These are phyloP conservation scores for Citrus australasica DNA, from an alignment of 345 rosid species.

Conservation along the genomic window DNA sequence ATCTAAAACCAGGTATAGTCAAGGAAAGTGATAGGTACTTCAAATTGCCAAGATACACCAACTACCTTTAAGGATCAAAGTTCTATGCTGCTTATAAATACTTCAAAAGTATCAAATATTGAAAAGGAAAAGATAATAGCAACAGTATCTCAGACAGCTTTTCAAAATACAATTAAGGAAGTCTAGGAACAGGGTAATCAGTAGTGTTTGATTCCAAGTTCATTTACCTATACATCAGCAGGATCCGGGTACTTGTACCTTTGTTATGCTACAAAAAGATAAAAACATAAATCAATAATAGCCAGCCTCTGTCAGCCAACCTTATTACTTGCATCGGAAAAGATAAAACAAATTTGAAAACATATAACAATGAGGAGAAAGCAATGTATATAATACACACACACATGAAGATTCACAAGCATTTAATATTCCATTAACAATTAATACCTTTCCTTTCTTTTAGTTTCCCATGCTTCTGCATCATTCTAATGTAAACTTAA, in stretches of 20 bases:
- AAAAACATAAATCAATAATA: not conserved
- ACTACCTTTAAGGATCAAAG: not conserved
- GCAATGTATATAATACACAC: too few relatives aligned
- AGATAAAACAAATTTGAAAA: not conserved
- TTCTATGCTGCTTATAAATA: not conserved
- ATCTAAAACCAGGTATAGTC: slow-evolving; percentile 3
- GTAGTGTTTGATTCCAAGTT: not conserved
- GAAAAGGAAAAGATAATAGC: not conserved
- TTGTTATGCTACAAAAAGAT: slow-evolving; percentile 36
- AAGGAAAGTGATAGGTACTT: not conserved
- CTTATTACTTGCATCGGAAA: not conserved
- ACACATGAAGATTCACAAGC: not conserved
- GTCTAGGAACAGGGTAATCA: not conserved
- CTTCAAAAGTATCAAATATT: not conserved
- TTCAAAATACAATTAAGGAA: not conserved
- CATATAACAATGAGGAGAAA: not conserved
- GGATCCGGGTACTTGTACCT: slow-evolving; percentile 43
- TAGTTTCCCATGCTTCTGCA: not conserved
- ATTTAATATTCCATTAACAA: not conserved
- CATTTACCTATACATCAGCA: slow-evolving; percentile 48
- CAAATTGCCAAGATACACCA: not conserved
- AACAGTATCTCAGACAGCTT: not conserved
- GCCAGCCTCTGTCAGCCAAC: not conserved
- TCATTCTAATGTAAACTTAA: not conserved
- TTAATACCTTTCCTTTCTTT: not conserved